Evolutionary conservation across 2,329 filamentous ascomycete genomes (phyloP).

Genomic region (Paraphoma chrysanthemicola): DNA sequence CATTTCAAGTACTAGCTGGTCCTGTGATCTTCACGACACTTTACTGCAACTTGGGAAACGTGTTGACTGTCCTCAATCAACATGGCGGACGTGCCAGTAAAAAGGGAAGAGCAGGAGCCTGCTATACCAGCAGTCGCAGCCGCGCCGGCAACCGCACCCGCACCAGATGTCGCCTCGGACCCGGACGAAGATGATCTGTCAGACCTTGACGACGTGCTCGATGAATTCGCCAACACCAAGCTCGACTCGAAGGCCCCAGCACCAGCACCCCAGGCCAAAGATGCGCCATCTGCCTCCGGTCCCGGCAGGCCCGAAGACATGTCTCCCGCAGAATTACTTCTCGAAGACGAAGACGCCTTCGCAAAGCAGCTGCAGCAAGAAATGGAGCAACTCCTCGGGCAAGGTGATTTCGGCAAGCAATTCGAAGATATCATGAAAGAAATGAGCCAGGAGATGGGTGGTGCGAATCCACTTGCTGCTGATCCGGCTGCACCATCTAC

Average conservation of each 20-base stretch:
- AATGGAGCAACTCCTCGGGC: constrained; percentile 83
- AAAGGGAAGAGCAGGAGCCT: constrained; percentile 20
- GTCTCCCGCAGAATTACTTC: constrained; percentile 36
- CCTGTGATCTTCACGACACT: neutral
- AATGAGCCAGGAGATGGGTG: constrained; percentile 55
- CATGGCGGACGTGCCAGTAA: constrained; percentile 34
- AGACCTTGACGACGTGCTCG: constrained; percentile 93
- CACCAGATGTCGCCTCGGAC: constrained; percentile 68
- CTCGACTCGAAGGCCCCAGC: constrained; percentile 56
- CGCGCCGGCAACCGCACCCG: constrained; percentile 23
- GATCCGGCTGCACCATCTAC: constrained; percentile 37
- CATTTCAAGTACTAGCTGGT: neutral
- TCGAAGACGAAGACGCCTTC: constrained; percentile 70
- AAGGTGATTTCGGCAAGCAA: constrained; percentile 76
- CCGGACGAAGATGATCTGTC: constrained; percentile 93
- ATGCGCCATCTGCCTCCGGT: constrained; percentile 48
- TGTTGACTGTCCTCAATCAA: neutral
- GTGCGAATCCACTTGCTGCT: constrained; percentile 23
- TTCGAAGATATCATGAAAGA: constrained; percentile 81
- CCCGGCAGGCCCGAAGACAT: constrained; percentile 45
- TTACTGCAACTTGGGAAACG: too few relatives aligned
- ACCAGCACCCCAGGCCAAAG: constrained; percentile 34
- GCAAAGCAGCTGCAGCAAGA: constrained; percentile 85
- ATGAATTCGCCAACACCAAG: constrained; percentile 80
- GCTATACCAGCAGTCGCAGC: constrained; percentile 10